Evolutionary conservation across 805 yeast genomes (phyloP).

Genomic region (Komagataella kurtzmanii): DNA sequence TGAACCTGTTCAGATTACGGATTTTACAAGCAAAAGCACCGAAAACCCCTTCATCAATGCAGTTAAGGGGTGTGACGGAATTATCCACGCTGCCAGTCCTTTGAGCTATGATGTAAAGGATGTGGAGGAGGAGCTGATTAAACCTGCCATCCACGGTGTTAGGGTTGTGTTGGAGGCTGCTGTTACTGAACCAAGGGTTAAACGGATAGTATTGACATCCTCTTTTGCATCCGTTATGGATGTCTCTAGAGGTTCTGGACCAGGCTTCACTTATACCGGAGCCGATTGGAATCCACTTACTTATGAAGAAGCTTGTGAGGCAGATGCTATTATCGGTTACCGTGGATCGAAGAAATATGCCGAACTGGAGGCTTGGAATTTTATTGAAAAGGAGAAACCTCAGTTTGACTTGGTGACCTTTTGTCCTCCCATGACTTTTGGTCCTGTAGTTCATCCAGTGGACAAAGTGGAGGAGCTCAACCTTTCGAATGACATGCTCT

Average conservation of each 20-base stretch:
- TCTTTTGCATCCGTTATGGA: constrained; percentile 4
- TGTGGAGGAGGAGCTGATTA: constrained; percentile 8
- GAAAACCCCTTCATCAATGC: constrained; percentile 4
- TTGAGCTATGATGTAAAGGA: constrained; percentile 7
- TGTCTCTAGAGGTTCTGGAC: constrained; percentile 2
- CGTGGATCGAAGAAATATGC: constrained; percentile 25
- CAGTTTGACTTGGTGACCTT: constrained; percentile 17
- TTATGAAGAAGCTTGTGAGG: constrained; percentile 2
- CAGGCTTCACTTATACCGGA: constrained; percentile 3
- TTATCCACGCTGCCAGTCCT: constrained; percentile 5
- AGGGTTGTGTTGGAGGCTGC: constrained; percentile 5
- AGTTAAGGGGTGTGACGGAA: constrained; percentile 5
- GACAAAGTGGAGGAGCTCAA: constrained; percentile 18
- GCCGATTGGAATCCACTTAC: constrained; percentile 3
- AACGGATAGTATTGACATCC: constrained; percentile 2
- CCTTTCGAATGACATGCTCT: constrained; percentile 26
- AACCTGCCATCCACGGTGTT: constrained; percentile 8
- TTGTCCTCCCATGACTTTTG: constrained; percentile 18
- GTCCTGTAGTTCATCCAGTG: constrained; percentile 10
- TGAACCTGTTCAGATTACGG: constrained; percentile 8
- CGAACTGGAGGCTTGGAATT: constrained; percentile 29
- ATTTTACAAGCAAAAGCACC: constrained; percentile 3
- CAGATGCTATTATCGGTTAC: constrained; percentile 17
- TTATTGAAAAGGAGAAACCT: constrained; percentile 13
- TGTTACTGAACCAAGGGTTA: background rate